Evolutionary conservation across 257 asterid genomes (phyloP).

Genomic region (Scutellaria barbata): DNA sequence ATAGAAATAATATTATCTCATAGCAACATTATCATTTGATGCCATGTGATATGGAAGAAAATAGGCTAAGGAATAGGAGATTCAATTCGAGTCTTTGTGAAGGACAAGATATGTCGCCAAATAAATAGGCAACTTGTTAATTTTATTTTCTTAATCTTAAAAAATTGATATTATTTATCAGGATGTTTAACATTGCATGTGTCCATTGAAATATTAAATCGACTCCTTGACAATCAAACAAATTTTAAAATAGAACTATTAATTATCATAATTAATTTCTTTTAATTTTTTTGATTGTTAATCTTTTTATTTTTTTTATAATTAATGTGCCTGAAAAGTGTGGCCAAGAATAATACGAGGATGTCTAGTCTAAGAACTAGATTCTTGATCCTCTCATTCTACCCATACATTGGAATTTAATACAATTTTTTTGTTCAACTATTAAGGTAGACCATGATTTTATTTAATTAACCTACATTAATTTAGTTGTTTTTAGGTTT

Average conservation of each 20-base stretch:
- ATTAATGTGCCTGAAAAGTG: neutral
- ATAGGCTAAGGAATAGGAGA: too few relatives aligned
- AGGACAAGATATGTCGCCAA: too few relatives aligned
- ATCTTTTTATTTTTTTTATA: neutral
- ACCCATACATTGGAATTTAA: conserved; percentile 6
- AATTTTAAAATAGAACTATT: neutral
- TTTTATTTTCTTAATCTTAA: too few relatives aligned
- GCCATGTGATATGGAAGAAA: too few relatives aligned
- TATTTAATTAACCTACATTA: neutral
- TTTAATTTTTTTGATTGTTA: too few relatives aligned
- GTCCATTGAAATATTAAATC: neutral
- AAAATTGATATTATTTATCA: too few relatives aligned
- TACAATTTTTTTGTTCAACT: neutral
- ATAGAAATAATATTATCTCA: too few relatives aligned
- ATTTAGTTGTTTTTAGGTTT: conserved; percentile 2
- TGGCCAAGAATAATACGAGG: neutral
- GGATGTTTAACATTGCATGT: too few relatives aligned
- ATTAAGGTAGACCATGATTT: neutral
- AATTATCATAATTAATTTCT: too few relatives aligned
- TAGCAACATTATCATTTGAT: too few relatives aligned
- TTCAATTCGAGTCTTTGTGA: too few relatives aligned
- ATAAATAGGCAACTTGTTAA: too few relatives aligned
- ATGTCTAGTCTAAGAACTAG: neutral
- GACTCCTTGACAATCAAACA: neutral
- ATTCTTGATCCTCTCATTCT: conserved; percentile 12